These are phyloP conservation scores for Endoconidiophora polonica DNA, from an alignment of 2,329 filamentous ascomycete species.

Conservation along the genomic window DNA sequence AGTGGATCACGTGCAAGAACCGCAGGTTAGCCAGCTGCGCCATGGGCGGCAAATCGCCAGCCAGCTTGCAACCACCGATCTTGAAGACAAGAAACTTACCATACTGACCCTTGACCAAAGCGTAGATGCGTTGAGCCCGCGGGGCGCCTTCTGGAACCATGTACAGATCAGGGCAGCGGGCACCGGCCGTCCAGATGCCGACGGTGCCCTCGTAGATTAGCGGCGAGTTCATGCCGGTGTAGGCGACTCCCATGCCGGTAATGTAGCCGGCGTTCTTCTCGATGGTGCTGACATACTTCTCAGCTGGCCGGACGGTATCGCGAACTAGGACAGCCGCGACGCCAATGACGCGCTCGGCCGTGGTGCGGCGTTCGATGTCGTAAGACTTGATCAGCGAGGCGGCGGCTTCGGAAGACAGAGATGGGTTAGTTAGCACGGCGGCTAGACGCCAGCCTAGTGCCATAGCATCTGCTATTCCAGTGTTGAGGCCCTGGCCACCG, in stretches of 20 bases:
- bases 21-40: not conserved
- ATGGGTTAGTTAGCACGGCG: conserved; percentile 16
- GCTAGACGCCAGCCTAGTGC: conserved; percentile 37
- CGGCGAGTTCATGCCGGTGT: conserved; percentile 21
- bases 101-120: conserved; percentile 17
- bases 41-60: not conserved
- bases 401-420: conserved; percentile 15
- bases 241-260: conserved; percentile 28
- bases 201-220: conserved; percentile 20
- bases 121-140: conserved; percentile 19
- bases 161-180: conserved; percentile 23
- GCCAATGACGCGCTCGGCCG: conserved; percentile 28
- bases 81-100: conserved; percentile 20
- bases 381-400: conserved; percentile 25
- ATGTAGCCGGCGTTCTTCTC: conserved; percentile 32
- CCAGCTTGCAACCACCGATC: conserved; percentile 7
- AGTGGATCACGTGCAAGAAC: conserved; percentile 1
- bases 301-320: conserved; percentile 27
- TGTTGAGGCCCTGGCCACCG: conserved; percentile 42
- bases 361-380: conserved; percentile 26
- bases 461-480: conserved; percentile 38
- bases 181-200: conserved; percentile 24
- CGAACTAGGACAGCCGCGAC: conserved; percentile 30
- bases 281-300: conserved; percentile 30
- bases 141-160: conserved; percentile 13